Evolutionary conservation across 176 grass and related monocot species (phyloP).

Genomic region (Musa schizocarpa): DNA sequence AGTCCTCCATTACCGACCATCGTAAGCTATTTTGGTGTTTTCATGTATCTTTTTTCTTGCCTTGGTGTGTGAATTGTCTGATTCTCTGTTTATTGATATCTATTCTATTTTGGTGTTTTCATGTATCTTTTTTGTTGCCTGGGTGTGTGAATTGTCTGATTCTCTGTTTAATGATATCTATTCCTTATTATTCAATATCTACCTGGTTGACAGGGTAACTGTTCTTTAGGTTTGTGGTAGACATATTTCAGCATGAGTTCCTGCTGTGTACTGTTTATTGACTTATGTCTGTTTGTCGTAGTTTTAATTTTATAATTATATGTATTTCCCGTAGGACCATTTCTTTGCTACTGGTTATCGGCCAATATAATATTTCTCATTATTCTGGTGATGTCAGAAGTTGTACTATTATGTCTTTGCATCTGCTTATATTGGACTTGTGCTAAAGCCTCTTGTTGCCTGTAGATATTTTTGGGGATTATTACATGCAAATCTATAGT

Average conservation of each 20-base stretch:
- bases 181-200: background rate
- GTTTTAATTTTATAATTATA: background rate
- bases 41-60: background rate
- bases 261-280: too few relatives aligned
- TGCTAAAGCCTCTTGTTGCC: too few relatives aligned
- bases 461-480: background rate
- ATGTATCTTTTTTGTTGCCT: background rate
- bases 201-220: too few relatives aligned
- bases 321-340: background rate
- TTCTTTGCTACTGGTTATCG: too few relatives aligned
- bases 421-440: too few relatives aligned
- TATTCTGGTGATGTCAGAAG: constrained; percentile 4
- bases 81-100: background rate
- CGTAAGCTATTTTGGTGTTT: constrained; percentile 30
- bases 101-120: background rate
- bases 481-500: too few relatives aligned
- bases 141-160: constrained; percentile 15
- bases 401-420: too few relatives aligned
- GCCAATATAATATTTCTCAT: background rate
- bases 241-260: constrained; percentile 1
- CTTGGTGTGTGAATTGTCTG: constrained; percentile 1
- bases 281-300: too few relatives aligned
- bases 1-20: constrained; percentile 76
- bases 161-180: background rate
- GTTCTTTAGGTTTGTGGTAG: too few relatives aligned